phyloP scores from a whole-genome alignment of 495 filamentous ascomycete genomes.

The Trichoderma parareesei region DNA sequence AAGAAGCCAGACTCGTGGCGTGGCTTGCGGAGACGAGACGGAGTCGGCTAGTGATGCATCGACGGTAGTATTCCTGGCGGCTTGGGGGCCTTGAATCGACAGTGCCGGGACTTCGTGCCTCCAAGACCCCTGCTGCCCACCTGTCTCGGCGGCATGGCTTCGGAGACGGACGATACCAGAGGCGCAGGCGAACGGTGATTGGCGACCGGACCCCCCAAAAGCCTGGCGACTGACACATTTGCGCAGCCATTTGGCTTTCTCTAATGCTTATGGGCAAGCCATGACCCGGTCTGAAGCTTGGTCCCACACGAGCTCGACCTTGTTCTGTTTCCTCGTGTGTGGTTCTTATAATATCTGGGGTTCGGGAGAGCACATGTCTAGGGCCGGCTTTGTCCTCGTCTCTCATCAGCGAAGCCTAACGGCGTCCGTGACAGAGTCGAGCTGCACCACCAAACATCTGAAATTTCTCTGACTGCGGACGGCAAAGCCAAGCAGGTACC shows the following conservation, averaged over 20 bases:
- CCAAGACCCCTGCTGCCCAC: not conserved
- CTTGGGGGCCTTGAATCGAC: not conserved
- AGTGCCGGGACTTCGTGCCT: not conserved
- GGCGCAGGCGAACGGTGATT: not conserved
- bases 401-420: not conserved
- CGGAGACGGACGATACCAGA: not conserved
- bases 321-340: not conserved
- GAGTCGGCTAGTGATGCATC: conserved; percentile 1
- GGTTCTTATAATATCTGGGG: not conserved
- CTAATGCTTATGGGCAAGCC: not conserved
- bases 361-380: not conserved
- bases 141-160: not conserved
- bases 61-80: not conserved
- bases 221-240: not conserved
- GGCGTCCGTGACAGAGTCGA: not conserved
- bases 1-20: not conserved
- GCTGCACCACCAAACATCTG: not conserved
- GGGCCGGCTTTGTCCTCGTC: too few relatives aligned
- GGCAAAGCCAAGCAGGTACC: not conserved
- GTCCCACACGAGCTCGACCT: not conserved
- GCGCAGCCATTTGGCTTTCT: not conserved
- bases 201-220: not conserved
- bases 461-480: too few relatives aligned
- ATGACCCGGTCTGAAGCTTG: conserved; percentile 1
- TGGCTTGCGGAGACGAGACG: conserved; percentile 8